Evolutionary conservation across 495 filamentous ascomycete genomes (phyloP).

Genomic region (Bombardia bombarda): DNA sequence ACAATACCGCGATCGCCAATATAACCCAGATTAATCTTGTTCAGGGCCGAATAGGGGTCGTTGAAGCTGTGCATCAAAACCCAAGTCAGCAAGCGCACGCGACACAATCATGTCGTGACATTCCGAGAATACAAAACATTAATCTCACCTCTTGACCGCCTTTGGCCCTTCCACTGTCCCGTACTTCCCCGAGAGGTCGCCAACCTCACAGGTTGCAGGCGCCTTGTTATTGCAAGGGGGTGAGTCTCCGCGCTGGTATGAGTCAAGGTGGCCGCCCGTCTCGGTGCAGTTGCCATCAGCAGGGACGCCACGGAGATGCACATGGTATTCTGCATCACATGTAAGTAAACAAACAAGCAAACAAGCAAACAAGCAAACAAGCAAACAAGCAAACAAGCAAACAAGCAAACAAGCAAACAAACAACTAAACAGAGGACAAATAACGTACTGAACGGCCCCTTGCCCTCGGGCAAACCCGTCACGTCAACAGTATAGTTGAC

Average conservation of each 20-base stretch:
- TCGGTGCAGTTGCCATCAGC: slow-evolving; percentile 66
- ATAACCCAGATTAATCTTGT: slow-evolving; percentile 50
- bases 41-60: slow-evolving; percentile 59
- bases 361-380: too few species aligned
- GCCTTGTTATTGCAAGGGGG: slow-evolving; percentile 52
- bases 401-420: not conserved
- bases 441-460: slow-evolving; percentile 62
- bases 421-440: slow-evolving; percentile 1
- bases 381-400: slow-evolving; percentile 6
- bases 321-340: slow-evolving; percentile 73
- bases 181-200: slow-evolving; percentile 77
- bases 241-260: slow-evolving; percentile 49
- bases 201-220: slow-evolving; percentile 69
- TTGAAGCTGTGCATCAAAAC: slow-evolving; percentile 40
- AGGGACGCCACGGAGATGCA: slow-evolving; percentile 65
- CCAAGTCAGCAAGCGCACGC: slow-evolving; percentile 11
- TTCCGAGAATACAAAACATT: not conserved
- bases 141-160: slow-evolving; percentile 25
- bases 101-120: not conserved
- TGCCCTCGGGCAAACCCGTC: slow-evolving; percentile 50
- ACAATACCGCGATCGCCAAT: slow-evolving; percentile 71
- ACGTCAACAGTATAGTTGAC: slow-evolving; percentile 54
- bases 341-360: too few species aligned
- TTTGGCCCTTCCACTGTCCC: slow-evolving; percentile 47
- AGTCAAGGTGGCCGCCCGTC: slow-evolving; percentile 51